Percentiles rank a stretch among this genome's conserved stretches.
phyloP scores from a whole-genome alignment of 345 rosid genomes.

The Laguncularia racemosa region DNA sequence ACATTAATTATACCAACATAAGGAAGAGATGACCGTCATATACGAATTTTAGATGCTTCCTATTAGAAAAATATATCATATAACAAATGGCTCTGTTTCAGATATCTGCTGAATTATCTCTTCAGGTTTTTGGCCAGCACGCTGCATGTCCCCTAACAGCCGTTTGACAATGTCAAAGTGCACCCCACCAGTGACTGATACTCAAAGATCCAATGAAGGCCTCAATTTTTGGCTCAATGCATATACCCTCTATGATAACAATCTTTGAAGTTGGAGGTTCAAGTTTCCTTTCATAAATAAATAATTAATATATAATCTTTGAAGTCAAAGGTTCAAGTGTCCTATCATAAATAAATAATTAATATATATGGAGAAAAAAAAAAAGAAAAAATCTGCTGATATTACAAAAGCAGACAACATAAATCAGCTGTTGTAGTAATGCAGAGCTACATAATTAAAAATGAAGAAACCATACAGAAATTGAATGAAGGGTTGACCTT shows the following conservation, averaged over 20 bases:
- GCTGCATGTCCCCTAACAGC: conserved; percentile 92
- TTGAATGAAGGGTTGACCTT: no score
- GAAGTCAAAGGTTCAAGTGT: no score
- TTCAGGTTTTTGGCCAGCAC: conserved; percentile 97
- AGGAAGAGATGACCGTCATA: conserved; percentile 3
- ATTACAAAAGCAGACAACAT: no score
- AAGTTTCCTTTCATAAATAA: conserved; percentile 63
- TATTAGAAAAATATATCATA: not conserved
- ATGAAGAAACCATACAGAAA: no score
- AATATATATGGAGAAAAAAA: no score
- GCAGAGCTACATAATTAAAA: no score
- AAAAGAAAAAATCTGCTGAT: no score
- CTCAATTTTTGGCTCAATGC: conserved; percentile 87
- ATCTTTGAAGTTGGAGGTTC: conserved; percentile 91
- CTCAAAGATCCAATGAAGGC: conserved; percentile 77
- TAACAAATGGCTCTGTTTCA: conserved; percentile 50
- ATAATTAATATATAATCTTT: no score
- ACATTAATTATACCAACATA: conserved; percentile 93
- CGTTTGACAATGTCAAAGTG: conserved; percentile 99
- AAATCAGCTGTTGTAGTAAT: no score
- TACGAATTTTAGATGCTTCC: not conserved
- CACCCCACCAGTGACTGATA: conserved; percentile 94
- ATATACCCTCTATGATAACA: conserved; percentile 92
- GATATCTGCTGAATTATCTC: conserved; percentile 98
- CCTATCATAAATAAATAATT: no score